These are phyloP conservation scores for Botrytis squamosa DNA, from an alignment of 2,329 filamentous ascomycete genomes.

Conservation along the genomic window DNA sequence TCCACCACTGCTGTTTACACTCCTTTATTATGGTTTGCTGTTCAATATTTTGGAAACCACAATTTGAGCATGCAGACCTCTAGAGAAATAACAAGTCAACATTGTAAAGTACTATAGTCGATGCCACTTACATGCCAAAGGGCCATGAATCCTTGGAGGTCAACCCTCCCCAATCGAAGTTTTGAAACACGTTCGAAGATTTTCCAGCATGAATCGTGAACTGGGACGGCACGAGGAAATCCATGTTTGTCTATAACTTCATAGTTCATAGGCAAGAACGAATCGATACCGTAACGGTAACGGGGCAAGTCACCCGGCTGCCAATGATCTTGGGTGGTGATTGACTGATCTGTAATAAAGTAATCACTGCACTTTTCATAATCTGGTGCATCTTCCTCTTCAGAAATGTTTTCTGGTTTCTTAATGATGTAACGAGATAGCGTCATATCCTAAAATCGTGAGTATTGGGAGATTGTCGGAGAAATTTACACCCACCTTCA, in stretches of 20 bases:
- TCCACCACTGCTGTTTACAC: slow-evolving; percentile 17
- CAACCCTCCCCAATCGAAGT: slow-evolving; percentile 22
- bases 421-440: slow-evolving; percentile 22
- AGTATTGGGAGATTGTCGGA: neutral
- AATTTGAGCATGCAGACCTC: slow-evolving; percentile 20
- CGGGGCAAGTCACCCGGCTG: neutral
- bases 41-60: slow-evolving; percentile 22
- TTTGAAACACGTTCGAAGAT: slow-evolving; percentile 25
- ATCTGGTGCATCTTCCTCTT: slow-evolving; percentile 16
- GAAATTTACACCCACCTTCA: neutral
- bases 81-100: neutral
- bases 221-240: slow-evolving; percentile 12
- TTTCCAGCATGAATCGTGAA: slow-evolving; percentile 26
- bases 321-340: neutral
- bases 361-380: slow-evolving; percentile 22
- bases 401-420: slow-evolving; percentile 1
- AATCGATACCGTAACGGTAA: slow-evolving; percentile 4
- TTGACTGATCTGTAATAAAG: slow-evolving; percentile 22
- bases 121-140: slow-evolving; percentile 21
- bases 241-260: neutral
- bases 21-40: slow-evolving; percentile 12
- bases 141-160: slow-evolving; percentile 24
- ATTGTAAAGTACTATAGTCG: neutral
- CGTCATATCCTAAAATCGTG: neutral
- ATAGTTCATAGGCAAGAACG: slow-evolving; percentile 16